Evolutionary conservation across 140 eudicot genomes (phyloP).

Genomic region (Flaveria floridana): DNA sequence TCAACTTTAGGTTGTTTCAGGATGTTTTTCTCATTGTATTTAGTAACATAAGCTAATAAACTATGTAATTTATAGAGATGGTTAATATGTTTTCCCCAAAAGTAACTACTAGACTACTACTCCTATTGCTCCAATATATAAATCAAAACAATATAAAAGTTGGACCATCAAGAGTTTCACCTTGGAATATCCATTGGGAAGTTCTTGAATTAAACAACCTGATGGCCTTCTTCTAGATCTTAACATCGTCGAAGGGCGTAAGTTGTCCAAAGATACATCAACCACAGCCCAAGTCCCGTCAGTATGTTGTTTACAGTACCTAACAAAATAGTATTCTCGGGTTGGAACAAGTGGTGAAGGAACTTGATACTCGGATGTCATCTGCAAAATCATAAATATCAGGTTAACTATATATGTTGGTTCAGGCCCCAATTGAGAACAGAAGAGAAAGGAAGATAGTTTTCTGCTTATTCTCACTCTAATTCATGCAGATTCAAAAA

Average conservation of each 20-base stretch:
- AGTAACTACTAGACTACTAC: not conserved
- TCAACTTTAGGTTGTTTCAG: not conserved
- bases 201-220: conserved; percentile 84
- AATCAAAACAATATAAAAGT: not conserved
- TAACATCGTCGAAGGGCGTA: conserved; percentile 51
- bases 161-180: conserved; percentile 28
- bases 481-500: too few relatives aligned
- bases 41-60: not conserved
- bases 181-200: conserved; percentile 88
- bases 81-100: not conserved
- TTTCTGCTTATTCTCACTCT: too few relatives aligned
- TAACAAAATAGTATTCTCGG: conserved; percentile 74
- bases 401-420: not conserved
- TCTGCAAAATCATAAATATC: conserved; percentile 39
- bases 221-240: conserved; percentile 85
- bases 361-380: conserved; percentile 87
- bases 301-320: conserved; percentile 73
- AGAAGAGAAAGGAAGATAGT: too few relatives aligned
- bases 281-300: conserved; percentile 91
- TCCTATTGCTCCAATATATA: not conserved
- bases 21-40: too few relatives aligned
- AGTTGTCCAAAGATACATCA: conserved; percentile 74
- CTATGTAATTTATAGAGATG: not conserved
- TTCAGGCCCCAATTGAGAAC: too few relatives aligned
- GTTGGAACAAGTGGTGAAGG: conserved; percentile 90